Percentiles rank a stretch among this genome's conserved stretches.
Evolutionary conservation across 1,284 basidiomycete genomes (phyloP).

Genomic region (Apiotrichum porosum): DNA sequence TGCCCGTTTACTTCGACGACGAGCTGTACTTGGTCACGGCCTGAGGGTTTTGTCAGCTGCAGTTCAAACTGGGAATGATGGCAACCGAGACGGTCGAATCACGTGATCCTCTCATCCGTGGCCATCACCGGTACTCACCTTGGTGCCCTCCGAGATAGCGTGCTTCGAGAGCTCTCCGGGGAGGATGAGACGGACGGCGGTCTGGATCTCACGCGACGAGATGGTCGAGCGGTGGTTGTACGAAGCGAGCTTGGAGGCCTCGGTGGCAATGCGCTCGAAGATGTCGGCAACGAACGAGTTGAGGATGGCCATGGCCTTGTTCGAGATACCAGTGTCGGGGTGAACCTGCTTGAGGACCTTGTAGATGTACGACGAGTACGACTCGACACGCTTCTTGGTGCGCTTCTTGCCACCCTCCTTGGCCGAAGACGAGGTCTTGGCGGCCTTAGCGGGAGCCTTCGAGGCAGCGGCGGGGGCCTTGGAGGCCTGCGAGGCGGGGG

Average conservation of each 20-base stretch:
- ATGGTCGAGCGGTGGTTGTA: slow-evolving; percentile 95
- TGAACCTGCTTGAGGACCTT: slow-evolving; percentile 68
- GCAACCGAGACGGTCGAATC: no score
- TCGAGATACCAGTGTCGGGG: slow-evolving; percentile 89
- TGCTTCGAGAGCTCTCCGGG: slow-evolving; percentile 77
- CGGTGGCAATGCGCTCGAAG: slow-evolving; percentile 86
- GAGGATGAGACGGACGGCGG: slow-evolving; percentile 82
- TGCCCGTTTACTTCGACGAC: slow-evolving; percentile 45
- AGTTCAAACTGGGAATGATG: no score
- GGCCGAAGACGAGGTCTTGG: slow-evolving; percentile 63
- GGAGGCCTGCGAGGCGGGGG: slow-evolving; percentile 59
- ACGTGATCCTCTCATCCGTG: no score
- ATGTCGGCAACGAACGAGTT: slow-evolving; percentile 92
- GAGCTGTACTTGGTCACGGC: slow-evolving; percentile 57
- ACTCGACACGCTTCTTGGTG: slow-evolving; percentile 81
- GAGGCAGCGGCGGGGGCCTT: slow-evolving; percentile 52
- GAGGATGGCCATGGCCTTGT: slow-evolving; percentile 93
- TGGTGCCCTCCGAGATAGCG: slow-evolving; percentile 70
- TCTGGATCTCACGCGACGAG: slow-evolving; percentile 90
- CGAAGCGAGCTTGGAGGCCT: slow-evolving; percentile 82
- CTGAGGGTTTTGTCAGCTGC: no score
- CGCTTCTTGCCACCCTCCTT: slow-evolving; percentile 77
- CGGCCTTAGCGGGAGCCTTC: slow-evolving; percentile 57
- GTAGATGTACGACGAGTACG: slow-evolving; percentile 92
- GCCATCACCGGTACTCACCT: no score